These are phyloP conservation scores for Backusella tarrabulga DNA, from an alignment of 192 early-diverging fungal genomes.

Conservation along the genomic window DNA sequence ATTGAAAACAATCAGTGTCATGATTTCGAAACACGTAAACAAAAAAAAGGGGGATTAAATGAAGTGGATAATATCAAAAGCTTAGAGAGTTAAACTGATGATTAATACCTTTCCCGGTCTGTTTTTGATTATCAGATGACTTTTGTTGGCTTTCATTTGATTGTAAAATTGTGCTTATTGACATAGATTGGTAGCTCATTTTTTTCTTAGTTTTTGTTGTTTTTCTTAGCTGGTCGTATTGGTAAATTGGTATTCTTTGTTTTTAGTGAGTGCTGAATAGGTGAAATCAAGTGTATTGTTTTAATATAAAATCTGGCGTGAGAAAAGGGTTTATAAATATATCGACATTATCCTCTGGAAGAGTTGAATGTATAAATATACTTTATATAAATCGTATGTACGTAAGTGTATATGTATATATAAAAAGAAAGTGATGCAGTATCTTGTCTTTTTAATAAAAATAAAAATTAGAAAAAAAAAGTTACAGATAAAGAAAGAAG, in stretches of 20 bases:
- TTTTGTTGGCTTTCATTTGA: not conserved
- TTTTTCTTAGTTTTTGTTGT: not conserved
- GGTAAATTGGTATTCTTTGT: not conserved
- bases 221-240: not conserved
- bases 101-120: slow-evolving; percentile 17
- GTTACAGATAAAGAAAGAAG: not conserved
- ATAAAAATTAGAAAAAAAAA: not conserved
- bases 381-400: not conserved
- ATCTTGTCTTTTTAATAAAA: not conserved
- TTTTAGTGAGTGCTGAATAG: not conserved
- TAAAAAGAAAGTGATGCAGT: not conserved
- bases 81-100: not conserved
- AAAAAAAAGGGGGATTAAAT: not conserved
- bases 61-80: not conserved
- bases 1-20: not conserved
- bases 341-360: not conserved
- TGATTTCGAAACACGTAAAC: slow-evolving; percentile 4
- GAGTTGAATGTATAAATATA: not conserved
- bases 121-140: not conserved
- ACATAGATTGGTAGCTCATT: slow-evolving; percentile 19
- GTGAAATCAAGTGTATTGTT: not conserved
- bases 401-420: not conserved
- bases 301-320: slow-evolving; percentile 7
- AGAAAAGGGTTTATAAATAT: slow-evolving; percentile 1
- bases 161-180: slow-evolving; percentile 18